These are phyloP conservation scores for Lyophyllum atratum DNA, from an alignment of 768 basidiomycete species.

Conservation along the genomic window DNA sequence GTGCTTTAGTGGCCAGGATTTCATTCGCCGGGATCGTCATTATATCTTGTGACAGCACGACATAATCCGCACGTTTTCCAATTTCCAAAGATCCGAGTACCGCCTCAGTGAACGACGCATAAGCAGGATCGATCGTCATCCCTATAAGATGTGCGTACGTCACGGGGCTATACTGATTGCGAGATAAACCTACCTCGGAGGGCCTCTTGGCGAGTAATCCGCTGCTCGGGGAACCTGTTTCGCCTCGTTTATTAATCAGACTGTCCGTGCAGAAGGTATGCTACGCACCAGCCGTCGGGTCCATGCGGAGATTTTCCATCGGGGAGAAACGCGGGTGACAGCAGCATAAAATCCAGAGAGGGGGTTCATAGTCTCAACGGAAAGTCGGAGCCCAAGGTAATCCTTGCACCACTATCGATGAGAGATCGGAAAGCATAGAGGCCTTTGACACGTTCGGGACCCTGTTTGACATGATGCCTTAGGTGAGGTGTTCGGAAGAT, in stretches of 20 bases:
- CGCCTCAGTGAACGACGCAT: conserved; percentile 80
- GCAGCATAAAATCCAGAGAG: conserved; percentile 88
- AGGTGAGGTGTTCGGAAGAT: conserved; percentile 3
- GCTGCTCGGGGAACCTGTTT: conserved; percentile 80
- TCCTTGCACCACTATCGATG: conserved; percentile 60
- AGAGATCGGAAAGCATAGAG: conserved; percentile 87
- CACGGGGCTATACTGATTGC: no score
- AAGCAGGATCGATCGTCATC: conserved; percentile 87
- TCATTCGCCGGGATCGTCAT: conserved; percentile 61
- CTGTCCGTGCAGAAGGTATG: background rate
- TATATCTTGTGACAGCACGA: conserved; percentile 82
- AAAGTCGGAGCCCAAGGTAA: conserved; percentile 86
- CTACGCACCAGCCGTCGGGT: conserved; percentile 72
- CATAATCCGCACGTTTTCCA: conserved; percentile 85
- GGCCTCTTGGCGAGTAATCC: conserved; percentile 74
- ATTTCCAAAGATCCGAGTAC: conserved; percentile 72
- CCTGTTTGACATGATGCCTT: conserved; percentile 40
- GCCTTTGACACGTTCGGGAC: conserved; percentile 79
- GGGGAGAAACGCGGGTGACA: conserved; percentile 68
- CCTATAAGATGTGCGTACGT: conserved; percentile 40
- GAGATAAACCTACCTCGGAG: conserved; percentile 56
- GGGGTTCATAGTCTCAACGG: conserved; percentile 90
- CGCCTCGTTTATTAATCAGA: background rate
- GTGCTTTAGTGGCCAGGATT: conserved; percentile 68
- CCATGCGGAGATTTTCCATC: conserved; percentile 82